Evolutionary conservation across 1,284 basidiomycete genomes (phyloP), one percentile per base, ranked within the genome.

Genomic region (Fomes fomentarius): DNA sequence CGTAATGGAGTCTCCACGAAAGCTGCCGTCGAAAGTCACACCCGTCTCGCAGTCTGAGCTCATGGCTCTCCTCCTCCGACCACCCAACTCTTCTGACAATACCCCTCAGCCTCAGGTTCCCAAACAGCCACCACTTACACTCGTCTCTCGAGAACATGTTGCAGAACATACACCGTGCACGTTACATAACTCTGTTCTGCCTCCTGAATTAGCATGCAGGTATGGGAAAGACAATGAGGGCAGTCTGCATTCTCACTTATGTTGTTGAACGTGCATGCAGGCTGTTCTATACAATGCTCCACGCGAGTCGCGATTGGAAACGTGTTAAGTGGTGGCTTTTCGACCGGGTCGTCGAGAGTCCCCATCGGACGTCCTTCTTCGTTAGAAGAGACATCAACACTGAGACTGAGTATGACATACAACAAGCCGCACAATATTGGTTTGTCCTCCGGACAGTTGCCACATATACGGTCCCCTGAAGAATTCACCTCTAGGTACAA

Each of bases 261-360:
- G 15, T 38, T 19, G 35, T 15, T 38, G 10, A n/a, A n/a, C n/a
- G n/a, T 24, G 7, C 17, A 14, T 14, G 24, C 24, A 45, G 53
- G 14, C 37, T 54, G 5, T 54, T 54, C 43, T 50, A 50, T 17
- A 50, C 47, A 14, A 48, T 50, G 42, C 46, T 58, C 8, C 44
- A 51, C 46, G 72, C 76, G n/a, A 84, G 89, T 22, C 74, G 70
- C 45, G 66, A 70, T 7, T 93, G 92, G 92, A 74, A 81, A 49
- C 74, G 83, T 39, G 93, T 91, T 62, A 89, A 85, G 64, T 94
- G 91, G 92, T 93, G 85, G 83, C 75, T 94, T 10, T 88, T 90
- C 67, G 90, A 93, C 63, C 78, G 86, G 17, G 60, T 91, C 22
- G 93, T 94, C 1, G 89, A 92, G 71, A 90, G 87, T 57, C 90